Evolutionary conservation across 805 yeast species (phyloP), one percentile per base, ranked within the genome.

Genomic region (Nematodospora valgi): DNA sequence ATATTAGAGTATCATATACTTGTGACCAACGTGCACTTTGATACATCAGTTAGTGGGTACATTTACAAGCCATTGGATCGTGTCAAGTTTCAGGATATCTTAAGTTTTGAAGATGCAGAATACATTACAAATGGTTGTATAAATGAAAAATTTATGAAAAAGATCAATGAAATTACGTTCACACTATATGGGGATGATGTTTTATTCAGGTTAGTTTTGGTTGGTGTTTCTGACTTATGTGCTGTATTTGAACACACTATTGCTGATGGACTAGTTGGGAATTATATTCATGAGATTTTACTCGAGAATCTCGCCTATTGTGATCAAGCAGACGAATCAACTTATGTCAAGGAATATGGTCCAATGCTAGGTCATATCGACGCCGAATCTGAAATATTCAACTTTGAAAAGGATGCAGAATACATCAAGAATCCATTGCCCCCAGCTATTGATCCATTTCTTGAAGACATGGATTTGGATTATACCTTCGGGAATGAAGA

Each of bases 191-290:
- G 27, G 10, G 48, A 58, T 5, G 39, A 40, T 27, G 66, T 67
- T 5, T 46, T 61, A 14, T 53, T 65, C 44, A 54, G 51, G 30
- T 23, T 63, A 23, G 22, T 58, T 13, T 25, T 63, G 7, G 34
- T 50, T 2, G 62, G 58, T 1, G 34, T 43, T 2, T 37, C 37
- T 16, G 42, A 51, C 20, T 34, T 64, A 15, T 49, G 55, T 4
- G 58, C 37, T 3, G 48, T 50, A 0, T 54, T 60, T 16, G 72
- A 65, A 33, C 72, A 65, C 41, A 56, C 68, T 5, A 49, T 62
- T 10, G 56, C 56, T n/a, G 71, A 65, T 40, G 71, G 70, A 1
- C 45, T 63, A 5, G 64, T 54, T 7, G 69, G 59, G 0, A 47
- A 45, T 20, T 45, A 46, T 30, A 58, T 64, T 44, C 69, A 64